Base-by-base conservation (phyloP, 768 basidiomycete genomes). In the Phylloporus sp. region DNA sequence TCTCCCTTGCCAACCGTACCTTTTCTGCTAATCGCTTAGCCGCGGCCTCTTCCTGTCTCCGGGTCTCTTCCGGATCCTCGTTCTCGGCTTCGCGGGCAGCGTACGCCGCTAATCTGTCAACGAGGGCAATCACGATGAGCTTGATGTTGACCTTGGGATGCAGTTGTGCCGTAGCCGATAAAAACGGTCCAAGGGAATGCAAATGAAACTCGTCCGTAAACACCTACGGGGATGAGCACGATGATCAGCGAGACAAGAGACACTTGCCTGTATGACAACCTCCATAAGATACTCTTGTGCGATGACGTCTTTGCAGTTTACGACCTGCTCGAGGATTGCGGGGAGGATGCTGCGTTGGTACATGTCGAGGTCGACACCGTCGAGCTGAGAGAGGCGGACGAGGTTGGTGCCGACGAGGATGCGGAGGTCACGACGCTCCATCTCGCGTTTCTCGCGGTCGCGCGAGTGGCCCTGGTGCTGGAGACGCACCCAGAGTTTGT, bases 261-360 rank as follows among this genome's bases (percentile, higher is more conserved):
- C 5, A 63, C 79, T 31, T 52, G 89, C 92, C 78, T 99, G 97
- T 59, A 99, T 99, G 55, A 99, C 94, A 10, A 98, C 97, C 69
- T 99, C 97, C 97, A 98, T 98, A 41, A 98, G 70, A 69, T 99
- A 99, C 67, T 98, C 97, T 68, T 99, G 97, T 0, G 97, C 97
- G 54, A 98, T 98, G 40, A 95, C 89, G 65, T 99, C 97, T 68
- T 97, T 95, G 73, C 97, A 98, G 64, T 88, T 95, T 53, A 98
- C 95, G 46, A 98, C 90, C 70, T 99, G 97, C 73, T 99, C 94
- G 47, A 98, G 72, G 49, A 98, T 85, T 55, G 89, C 90, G 0
- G 97, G 95, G 7, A 99, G 80, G 56, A 99, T 99, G 23, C 67
- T 82, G 49, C 69, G 76, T 62, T 85, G 84, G 70, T 98, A 98